These are phyloP conservation scores for Rhynchospora breviuscula DNA, from an alignment of 176 grass and related monocot genomes.

Conservation along the genomic window DNA sequence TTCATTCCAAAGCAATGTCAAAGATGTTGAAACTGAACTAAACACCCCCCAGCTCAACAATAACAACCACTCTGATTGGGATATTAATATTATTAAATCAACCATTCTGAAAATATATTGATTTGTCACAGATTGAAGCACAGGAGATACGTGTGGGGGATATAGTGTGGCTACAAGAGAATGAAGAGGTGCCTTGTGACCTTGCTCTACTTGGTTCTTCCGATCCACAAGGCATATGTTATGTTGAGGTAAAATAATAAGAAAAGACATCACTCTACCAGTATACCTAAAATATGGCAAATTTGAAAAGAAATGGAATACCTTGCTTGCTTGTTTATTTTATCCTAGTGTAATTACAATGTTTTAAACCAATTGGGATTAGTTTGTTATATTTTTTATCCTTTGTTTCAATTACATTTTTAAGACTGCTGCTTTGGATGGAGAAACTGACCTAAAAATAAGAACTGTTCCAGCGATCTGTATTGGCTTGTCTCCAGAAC, in stretches of 20 bases:
- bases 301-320: not conserved
- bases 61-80: not conserved
- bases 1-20: not conserved
- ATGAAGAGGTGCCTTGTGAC: conserved; percentile 95
- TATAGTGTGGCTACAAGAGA: conserved; percentile 90
- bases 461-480: conserved; percentile 56
- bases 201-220: conserved; percentile 83
- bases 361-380: not conserved
- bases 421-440: conserved; percentile 93
- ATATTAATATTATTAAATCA: conserved; percentile 21
- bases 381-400: not conserved
- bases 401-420: not conserved
- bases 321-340: not conserved
- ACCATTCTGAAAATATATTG: conserved; percentile 1
- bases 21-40: not conserved
- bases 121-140: conserved; percentile 61
- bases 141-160: conserved; percentile 78
- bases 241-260: conserved; percentile 71
- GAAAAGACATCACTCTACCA: not conserved
- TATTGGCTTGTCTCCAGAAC: conserved; percentile 46
- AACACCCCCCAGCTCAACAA: too few relatives aligned
- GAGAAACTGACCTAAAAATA: conserved; percentile 94
- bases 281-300: not conserved
- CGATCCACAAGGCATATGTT: conserved; percentile 85
- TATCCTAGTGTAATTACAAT: not conserved